These are phyloP conservation scores for Rhizoclosmatium sp. DNA, from an alignment of 192 early-diverging fungal species.

Conservation along the genomic window DNA sequence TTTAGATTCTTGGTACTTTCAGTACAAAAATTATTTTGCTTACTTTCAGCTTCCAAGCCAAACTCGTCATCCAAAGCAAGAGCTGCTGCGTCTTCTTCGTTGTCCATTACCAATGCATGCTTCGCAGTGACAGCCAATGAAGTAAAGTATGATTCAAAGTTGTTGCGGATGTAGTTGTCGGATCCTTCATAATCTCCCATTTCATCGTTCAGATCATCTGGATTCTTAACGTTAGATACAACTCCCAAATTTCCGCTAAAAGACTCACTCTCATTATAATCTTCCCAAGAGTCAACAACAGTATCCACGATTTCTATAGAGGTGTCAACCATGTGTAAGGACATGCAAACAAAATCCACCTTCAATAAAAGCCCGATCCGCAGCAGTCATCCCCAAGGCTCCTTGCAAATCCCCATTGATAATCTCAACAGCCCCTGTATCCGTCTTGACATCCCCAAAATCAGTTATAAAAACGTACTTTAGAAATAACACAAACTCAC, in stretches of 20 bases:
- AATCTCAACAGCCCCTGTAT: slow-evolving; percentile 33
- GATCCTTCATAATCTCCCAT: slow-evolving; percentile 30
- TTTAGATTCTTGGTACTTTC: not conserved
- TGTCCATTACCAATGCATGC: not conserved
- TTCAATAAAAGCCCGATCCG: slow-evolving; percentile 38
- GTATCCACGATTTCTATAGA: slow-evolving; percentile 18
- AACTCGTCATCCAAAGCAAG: not conserved
- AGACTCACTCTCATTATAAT: not conserved
- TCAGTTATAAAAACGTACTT: not conserved
- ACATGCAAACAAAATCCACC: not conserved
- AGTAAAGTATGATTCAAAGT: slow-evolving; percentile 17
- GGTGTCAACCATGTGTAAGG: not conserved
- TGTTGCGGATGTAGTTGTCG: slow-evolving; percentile 21
- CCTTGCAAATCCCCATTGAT: slow-evolving; percentile 7
- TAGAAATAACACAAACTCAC: not conserved
- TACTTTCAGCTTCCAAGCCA: not conserved
- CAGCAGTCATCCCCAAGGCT: not conserved
- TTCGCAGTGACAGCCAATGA: slow-evolving; percentile 20
- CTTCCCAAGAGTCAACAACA: slow-evolving; percentile 33
- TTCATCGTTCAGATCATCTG: slow-evolving; percentile 22
- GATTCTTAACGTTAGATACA: not conserved
- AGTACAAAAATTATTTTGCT: not conserved
- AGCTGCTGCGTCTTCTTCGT: not conserved
- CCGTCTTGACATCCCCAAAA: slow-evolving; percentile 8
- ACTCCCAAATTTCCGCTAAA: not conserved